Conservation (phyloP, 441 rosid species). For the Jatropha podagrica region DNA sequence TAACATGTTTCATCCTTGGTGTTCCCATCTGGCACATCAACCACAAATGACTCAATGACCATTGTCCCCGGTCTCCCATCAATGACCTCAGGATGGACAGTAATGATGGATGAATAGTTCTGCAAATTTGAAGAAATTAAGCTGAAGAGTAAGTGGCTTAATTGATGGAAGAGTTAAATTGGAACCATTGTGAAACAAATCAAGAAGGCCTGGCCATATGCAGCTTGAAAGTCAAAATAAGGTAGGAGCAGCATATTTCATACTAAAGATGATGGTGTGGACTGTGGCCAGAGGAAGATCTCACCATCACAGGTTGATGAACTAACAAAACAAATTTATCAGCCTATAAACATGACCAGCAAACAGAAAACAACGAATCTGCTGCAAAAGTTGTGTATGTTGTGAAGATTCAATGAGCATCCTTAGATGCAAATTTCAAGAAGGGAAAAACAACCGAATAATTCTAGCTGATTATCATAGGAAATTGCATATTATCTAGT, state of each 20-base stretch:
- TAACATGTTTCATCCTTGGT: constrained; percentile 86
- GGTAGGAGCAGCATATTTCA: neutral
- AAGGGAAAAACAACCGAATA: neutral
- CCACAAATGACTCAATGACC: constrained; percentile 78
- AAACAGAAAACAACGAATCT: neutral
- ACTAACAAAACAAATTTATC: neutral
- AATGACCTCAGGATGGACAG: constrained; percentile 71
- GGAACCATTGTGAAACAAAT: neutral
- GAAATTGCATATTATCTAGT: neutral
- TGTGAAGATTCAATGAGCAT: neutral
- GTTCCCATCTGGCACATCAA: constrained; percentile 85
- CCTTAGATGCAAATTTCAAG: neutral
- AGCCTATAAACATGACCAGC: neutral
- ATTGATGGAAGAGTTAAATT: neutral
- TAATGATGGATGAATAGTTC: constrained; percentile 79
- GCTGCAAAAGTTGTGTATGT: neutral
- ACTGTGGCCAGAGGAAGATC: neutral
- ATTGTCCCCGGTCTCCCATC: constrained; percentile 80
- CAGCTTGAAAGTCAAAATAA: neutral
- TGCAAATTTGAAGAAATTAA: constrained; percentile 30
- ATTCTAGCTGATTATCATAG: neutral
- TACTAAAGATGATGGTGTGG: neutral
- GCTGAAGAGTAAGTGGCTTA: neutral
- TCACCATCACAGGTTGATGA: neutral
- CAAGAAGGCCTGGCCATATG: neutral